Evolutionary conservation across 2,329 filamentous ascomycete genomes (phyloP), one percentile per base, ranked within the genome.

Genomic region (Xylariaceae sp.): DNA sequence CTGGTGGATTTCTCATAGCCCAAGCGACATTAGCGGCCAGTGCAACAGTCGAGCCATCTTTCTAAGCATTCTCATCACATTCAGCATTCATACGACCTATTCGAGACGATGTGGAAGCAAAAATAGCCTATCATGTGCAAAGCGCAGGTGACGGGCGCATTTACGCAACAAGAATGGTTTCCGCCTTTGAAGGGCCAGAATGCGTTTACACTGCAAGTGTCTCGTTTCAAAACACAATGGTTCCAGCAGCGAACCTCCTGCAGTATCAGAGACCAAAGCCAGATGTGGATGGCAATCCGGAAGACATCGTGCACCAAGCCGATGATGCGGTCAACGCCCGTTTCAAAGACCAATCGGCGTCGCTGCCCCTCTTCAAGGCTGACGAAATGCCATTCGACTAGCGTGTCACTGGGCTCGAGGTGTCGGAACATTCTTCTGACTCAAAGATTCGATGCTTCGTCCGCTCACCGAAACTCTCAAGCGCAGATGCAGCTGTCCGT

Each of bases 11-110:
- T 9, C 28, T 54, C 14, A 22, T 52, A n/a, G 18, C 36, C 7
- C 55, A 58, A 41, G 53, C 56, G 7, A 28, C 56, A 16, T 55
- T 51, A 14, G 55, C 58, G 16, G 53, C 55, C 31, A 45, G 17
- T 17, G 40, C 53, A 1, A 60, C 56, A 9, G 54, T 58, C 10
- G 14, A 46, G 3, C 11, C 17, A 3, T 41, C 17, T 9, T 57
- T 57, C 18, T 18, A 50, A 16, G 31, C 52, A 2, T 57, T 55
- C 31, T 54, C 50, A n/a, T 55, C 54, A 33, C 58, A 58, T 16
- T 60, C 56, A 2, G 53, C 58, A 2, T 58, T 57, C 42, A 40
- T 58, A 9, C 45, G 36, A 16, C 48, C 56, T 12, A 22, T 47
- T 9, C 51, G 38, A 16, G 50, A 38, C 2, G 22, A 50, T 12